Conservation (phyloP, 441 rosid species). For the Populus tomentosa region DNA sequence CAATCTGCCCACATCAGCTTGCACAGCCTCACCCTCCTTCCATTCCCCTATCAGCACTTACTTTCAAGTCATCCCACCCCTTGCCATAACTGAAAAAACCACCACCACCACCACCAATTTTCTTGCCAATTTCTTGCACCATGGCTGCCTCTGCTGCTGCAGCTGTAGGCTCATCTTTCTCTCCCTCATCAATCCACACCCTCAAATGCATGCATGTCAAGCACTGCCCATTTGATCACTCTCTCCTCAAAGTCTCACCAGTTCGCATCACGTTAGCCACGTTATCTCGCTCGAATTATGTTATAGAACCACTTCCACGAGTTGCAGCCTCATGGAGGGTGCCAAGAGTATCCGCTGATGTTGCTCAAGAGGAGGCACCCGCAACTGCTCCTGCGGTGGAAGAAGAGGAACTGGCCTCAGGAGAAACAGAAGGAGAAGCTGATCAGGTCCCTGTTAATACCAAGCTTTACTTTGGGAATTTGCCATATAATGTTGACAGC, state of each 20-base stretch:
- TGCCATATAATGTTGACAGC: constrained; percentile 86
- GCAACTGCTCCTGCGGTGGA: constrained; percentile 15
- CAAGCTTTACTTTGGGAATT: constrained; percentile 88
- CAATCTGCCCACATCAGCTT: constrained; percentile 45
- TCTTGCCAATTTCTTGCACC: neutral
- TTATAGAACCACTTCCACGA: constrained; percentile 18
- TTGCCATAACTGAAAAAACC: constrained; percentile 15
- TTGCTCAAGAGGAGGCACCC: constrained; percentile 52
- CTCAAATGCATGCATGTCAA: constrained; percentile 34
- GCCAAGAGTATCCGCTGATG: constrained; percentile 39
- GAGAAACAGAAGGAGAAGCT: constrained; percentile 7
- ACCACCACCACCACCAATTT: constrained; percentile 12
- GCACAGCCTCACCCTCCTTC: neutral
- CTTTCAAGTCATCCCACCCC: neutral
- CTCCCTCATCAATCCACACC: constrained; percentile 41
- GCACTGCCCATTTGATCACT: constrained; percentile 21
- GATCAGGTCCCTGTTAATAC: constrained; percentile 33
- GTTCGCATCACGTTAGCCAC: constrained; percentile 12
- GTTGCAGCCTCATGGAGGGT: constrained; percentile 24
- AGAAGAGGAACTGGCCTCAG: constrained; percentile 20
- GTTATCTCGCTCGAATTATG: constrained; percentile 9
- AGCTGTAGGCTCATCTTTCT: constrained; percentile 37
- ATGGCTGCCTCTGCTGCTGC: constrained; percentile 43
- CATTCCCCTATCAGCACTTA: too few species aligned
- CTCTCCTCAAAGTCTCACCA: constrained; percentile 19